Base-by-base conservation (phyloP, 306 rosid species). In the Rosa lucieae region DNA sequence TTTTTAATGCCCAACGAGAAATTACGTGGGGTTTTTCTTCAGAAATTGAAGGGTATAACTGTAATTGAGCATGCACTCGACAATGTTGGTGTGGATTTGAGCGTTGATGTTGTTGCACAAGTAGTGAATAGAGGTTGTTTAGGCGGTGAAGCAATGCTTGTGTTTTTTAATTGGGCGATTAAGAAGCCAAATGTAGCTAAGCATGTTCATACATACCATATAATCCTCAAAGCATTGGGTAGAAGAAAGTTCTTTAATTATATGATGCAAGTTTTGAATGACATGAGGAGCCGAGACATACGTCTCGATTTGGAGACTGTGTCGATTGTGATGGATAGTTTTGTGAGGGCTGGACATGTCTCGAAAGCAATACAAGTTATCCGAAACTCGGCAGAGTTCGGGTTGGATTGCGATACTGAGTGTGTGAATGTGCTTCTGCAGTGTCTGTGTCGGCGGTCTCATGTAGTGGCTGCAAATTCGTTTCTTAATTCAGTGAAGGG, bases 11-110 rank as follows among this genome's bases (percentile, higher is more conserved):
- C 97, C 0, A 92, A 87, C 72, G 98, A 94, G 59, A 92, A 89
- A 82, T 67, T 94, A 6, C 89, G 94, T 1, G 98, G 98, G 7
- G 82, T 92, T 72, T 94, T 94, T 77, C 94, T 92, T 67, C 97
- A 88, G 82, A 94, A 85, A 52, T 82, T 94, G 79, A 90, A 74
- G 72, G 97, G 98, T 51, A 86, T 69, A 69, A 59, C 88, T 26
- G 90, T 92, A 77, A 86, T 88, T 66, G 91, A 92, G 80, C 80
- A 48, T 5, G 92, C 97, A 71, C 84, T 94, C 53, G 81, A 85
- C 40, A 80, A 58, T 66, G 88, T 39, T 8, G 82, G 75, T 39
- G 88, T 84, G 48, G 90, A 87, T 49, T 72, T 92, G 80, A 87
- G 83, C 66, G 62, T 84, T 65, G 87, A 85, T 62, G 12, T 91